Evolutionary conservation across 495 filamentous ascomycete species (phyloP).

Genomic region (Hamigera avellanea): DNA sequence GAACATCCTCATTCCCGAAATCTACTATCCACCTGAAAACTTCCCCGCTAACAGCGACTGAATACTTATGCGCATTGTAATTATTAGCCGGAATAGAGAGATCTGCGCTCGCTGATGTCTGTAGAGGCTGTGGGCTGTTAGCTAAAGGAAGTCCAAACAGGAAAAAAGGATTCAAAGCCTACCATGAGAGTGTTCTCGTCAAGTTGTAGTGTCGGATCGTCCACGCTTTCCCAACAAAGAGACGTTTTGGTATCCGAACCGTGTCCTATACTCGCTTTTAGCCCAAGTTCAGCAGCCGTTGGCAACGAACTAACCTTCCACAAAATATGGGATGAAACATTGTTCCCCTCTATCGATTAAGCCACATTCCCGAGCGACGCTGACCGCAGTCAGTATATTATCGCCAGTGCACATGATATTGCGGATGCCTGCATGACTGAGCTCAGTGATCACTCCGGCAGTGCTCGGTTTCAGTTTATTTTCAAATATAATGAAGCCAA

Average conservation of each 20-base stretch:
- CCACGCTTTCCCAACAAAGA: conserved; percentile 84
- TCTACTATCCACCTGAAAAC: conserved; percentile 95
- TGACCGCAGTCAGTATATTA: conserved; percentile 95
- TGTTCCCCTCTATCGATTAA: conserved; percentile 70
- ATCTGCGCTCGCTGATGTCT: conserved; percentile 56
- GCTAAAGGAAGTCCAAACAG: conserved; percentile 4
- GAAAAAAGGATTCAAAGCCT: conserved; percentile 7
- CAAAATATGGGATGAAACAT: conserved; percentile 86
- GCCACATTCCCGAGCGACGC: conserved; percentile 86
- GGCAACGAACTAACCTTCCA: conserved; percentile 42
- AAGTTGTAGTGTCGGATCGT: conserved; percentile 63
- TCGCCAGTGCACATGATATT: conserved; percentile 97
- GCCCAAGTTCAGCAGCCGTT: too few species aligned
- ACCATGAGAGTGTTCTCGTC: conserved; percentile 67
- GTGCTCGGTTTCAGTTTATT: conserved; percentile 92
- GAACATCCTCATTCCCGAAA: conserved; percentile 64
- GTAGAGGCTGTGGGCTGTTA: conserved; percentile 48
- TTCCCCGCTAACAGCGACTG: conserved; percentile 80
- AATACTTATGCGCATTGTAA: conserved; percentile 67
- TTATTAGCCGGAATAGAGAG: conserved; percentile 77
- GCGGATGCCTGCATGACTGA: conserved; percentile 75
- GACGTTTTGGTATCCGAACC: conserved; percentile 53
- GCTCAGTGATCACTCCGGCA: conserved; percentile 62
- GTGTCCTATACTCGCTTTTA: conserved; percentile 32
- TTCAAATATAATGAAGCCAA: conserved; percentile 97